Evolutionary conservation across 164 flowering plant species (phyloP), one percentile per base, ranked within the genome.

Genomic region (Berberis vulgaris): DNA sequence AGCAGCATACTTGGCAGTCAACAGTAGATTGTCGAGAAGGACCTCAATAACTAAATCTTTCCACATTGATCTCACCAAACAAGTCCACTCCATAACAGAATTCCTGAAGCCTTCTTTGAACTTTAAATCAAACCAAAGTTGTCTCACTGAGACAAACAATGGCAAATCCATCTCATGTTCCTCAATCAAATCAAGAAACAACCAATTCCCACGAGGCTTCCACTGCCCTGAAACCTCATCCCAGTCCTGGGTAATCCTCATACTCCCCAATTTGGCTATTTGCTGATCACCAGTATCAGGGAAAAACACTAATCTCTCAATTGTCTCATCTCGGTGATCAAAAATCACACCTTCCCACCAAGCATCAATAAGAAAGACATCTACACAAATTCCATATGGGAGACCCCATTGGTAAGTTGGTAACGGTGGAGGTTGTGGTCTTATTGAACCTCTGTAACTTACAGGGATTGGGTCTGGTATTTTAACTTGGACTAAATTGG

Each of bases 281-380:
- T 80, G 54, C 62, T 85, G 88, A 74, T 90, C 95, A 2, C 95
- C 97, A 69, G 83, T 52, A 60, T 94, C 97, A 0, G 98, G 97
- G 60, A 93, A 90, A 57, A 90, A 90, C 4, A 93, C 54, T 41
- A 56, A 77, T 73, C 96, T 76, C 49, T 78, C 56, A 9, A 71
- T 70, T 0, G 69, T 65, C 42, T 82, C 82, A 65, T 75, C 82
- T 45, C 77, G 74, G n/a, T 67, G 75, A 65, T 86, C 97, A 62
- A 90, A 82, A 50, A 88, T 68, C 47, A 90, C 94, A 6, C 96
- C 98, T 78, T 89, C 97, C 96, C 96, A 93, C 98, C 97, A 90
- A 6, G 85, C 89, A 7, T 82, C 93, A 3, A 72, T 43, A 59
- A 72, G 13, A 52, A 60, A 67, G 0, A 76, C 80, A 76, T 88